Evolutionary conservation across 2,329 filamentous ascomycete species (phyloP), one percentile per base, ranked within the genome.

Genomic region (Eurotiales sp.): DNA sequence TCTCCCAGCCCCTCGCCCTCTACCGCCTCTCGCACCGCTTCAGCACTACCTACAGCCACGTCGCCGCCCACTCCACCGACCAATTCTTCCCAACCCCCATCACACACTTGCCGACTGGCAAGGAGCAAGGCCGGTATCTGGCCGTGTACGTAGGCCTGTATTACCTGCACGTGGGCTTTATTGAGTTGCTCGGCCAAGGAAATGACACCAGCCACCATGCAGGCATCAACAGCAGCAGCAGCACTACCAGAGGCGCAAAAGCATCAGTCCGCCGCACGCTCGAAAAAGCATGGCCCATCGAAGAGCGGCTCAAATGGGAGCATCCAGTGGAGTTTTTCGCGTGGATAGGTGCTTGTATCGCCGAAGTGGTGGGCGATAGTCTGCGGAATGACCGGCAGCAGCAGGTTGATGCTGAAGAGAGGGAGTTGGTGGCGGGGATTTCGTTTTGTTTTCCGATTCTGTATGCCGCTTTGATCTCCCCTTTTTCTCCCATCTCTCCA

Each of bases 261-360:
- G 27, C 22, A 65, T 62, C 77, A 39, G 73, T 86, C 27, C 75
- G 75, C 30, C 76, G 84, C 42, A 78, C 80, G 4, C 70, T 88
- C 50, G 87, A 90, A 64, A 84, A 78, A 57, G 81, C 81, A 49
- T 90, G 87, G 86, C 81, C 86, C 7, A 91, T 91, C 59, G 80
- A 79, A 43, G 82, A 90, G 37, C 81, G 85, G 50, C 70, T 90
- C 56, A 90, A 90, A 63, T 82, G 80, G 58, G 81, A 88, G 59
- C 82, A 88, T 52, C 79, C 85, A 2, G 80, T 85, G 50, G 81
- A 82, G 22, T 72, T 91, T 1, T 91, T 91, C 64, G 70, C 76
- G 14, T 91, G 87, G 86, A 87, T 91, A 57, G 87, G 87, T 30
- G 74, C 78, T 58, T 86, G 84, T 60, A 87, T 91, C 56, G 85